A percentile compares a stretch with the other conserved stretches of the same genome.
phyloP scores from a whole-genome alignment of 495 filamentous ascomycete genomes.

The Melanomma pulvis-pyrius region DNA sequence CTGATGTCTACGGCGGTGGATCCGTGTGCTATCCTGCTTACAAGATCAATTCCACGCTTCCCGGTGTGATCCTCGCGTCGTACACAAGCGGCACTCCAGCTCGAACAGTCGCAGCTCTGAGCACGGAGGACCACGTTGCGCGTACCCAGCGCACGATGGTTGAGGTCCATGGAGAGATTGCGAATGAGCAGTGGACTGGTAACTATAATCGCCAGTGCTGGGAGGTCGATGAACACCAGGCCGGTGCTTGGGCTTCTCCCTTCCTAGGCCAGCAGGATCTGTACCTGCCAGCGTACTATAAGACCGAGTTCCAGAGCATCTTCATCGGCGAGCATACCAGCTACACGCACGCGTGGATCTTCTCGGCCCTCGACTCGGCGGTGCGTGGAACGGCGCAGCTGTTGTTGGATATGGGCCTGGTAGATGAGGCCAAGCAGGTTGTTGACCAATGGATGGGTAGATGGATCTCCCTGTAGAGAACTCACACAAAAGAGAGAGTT shows the following conservation, averaged over 20 bases:
- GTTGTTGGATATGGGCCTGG: conserved; percentile 66
- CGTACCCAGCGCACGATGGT: conserved; percentile 61
- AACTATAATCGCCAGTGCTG: conserved; percentile 30
- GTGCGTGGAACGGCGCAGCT: conserved; percentile 67
- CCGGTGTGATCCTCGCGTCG: conserved; percentile 63
- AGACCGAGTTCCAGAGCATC: conserved; percentile 66
- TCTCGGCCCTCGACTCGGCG: conserved; percentile 66
- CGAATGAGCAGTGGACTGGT: conserved; percentile 52
- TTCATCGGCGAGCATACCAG: conserved; percentile 73
- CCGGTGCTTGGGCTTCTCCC: conserved; percentile 42
- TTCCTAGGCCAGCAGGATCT: conserved; percentile 63
- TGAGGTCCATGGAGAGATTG: conserved; percentile 62
- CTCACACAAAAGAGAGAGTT: background rate
- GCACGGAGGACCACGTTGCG: conserved; percentile 57
- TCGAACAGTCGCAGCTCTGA: conserved; percentile 50
- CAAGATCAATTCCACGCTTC: conserved; percentile 62
- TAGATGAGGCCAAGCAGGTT: conserved; percentile 68
- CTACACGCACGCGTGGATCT: conserved; percentile 77
- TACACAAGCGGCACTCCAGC: conserved; percentile 56
- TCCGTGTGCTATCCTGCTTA: conserved; percentile 67
- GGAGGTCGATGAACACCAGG: conserved; percentile 36
- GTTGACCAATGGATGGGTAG: conserved; percentile 70
- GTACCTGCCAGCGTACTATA: conserved; percentile 69
- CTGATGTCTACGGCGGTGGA: conserved; percentile 62
- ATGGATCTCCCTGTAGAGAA: conserved; percentile 52